phyloP scores from a whole-genome alignment of 768 basidiomycete species.

The Paxillus rubicundulus region DNA sequence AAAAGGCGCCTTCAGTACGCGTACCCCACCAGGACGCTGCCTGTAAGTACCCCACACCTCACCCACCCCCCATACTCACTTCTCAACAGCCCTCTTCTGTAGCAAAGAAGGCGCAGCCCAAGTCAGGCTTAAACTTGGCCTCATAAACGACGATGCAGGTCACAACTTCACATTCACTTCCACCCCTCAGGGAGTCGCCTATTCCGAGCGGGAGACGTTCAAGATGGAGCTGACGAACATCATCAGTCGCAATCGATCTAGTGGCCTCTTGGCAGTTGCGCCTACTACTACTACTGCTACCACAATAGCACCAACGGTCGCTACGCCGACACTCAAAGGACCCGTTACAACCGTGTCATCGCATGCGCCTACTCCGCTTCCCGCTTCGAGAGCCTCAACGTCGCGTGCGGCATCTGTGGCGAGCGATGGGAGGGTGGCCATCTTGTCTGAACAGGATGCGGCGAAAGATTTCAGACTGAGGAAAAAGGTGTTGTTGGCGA shows the following conservation, averaged over 20 bases:
- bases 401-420: constrained; percentile 66
- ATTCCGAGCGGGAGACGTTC: constrained; percentile 76
- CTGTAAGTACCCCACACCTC: constrained; percentile 44
- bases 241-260: constrained; percentile 68
- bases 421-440: constrained; percentile 51
- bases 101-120: constrained; percentile 82
- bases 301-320: constrained; percentile 15
- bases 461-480: constrained; percentile 69
- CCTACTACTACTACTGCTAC: too few relatives aligned
- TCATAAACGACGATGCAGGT: constrained; percentile 65
- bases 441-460: constrained; percentile 56
- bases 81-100: constrained; percentile 67
- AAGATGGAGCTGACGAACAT: constrained; percentile 76
- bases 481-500: constrained; percentile 75
- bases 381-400: constrained; percentile 43
- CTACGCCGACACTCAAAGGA: constrained; percentile 24
- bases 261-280: constrained; percentile 19
- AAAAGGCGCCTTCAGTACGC: constrained; percentile 59
- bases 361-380: constrained; percentile 27
- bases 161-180: constrained; percentile 84
- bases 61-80: constrained; percentile 1
- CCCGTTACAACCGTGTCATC: constrained; percentile 16
- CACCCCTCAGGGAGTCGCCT: constrained; percentile 53
- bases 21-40: constrained; percentile 58
- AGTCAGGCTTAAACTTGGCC: constrained; percentile 72